Conservation (phyloP, 2,329 filamentous ascomycete species). For the Colletotrichum sp. region DNA sequence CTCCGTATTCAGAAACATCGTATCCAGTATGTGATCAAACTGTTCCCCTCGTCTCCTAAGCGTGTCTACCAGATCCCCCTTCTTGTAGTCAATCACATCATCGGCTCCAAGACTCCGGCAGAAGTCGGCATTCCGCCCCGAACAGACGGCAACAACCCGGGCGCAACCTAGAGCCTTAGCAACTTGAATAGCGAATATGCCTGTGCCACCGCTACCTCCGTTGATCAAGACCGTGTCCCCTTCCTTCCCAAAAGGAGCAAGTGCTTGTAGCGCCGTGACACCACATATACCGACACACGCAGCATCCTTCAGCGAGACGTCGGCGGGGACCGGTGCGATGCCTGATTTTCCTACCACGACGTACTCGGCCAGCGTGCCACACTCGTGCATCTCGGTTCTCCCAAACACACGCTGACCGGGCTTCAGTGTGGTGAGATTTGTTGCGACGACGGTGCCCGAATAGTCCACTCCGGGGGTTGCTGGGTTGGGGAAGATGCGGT, state of each 20-base stretch:
- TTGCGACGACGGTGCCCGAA: slow-evolving; percentile 48
- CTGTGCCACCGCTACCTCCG: slow-evolving; percentile 38
- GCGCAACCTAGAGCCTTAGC: slow-evolving; percentile 33
- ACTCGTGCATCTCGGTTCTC: slow-evolving; percentile 27
- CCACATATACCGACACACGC: slow-evolving; percentile 26
- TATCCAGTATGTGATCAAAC: slow-evolving; percentile 30
- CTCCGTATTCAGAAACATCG: slow-evolving; percentile 39
- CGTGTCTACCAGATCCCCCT: slow-evolving; percentile 9
- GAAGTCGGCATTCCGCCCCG: slow-evolving; percentile 34
- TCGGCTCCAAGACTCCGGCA: slow-evolving; percentile 38
- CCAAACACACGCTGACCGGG: slow-evolving; percentile 50
- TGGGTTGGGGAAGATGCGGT: slow-evolving; percentile 38
- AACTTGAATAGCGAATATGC: slow-evolving; percentile 40
- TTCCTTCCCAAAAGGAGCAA: slow-evolving; percentile 33
- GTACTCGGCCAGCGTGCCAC: slow-evolving; percentile 50
- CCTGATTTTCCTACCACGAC: slow-evolving; percentile 34
- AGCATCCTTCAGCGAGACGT: slow-evolving; percentile 25
- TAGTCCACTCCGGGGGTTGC: slow-evolving; percentile 55
- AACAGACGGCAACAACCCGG: slow-evolving; percentile 37
- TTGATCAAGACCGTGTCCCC: slow-evolving; percentile 55
- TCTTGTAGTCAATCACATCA: slow-evolving; percentile 39
- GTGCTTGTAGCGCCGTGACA: slow-evolving; percentile 24
- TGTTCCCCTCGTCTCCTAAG: slow-evolving; percentile 16
- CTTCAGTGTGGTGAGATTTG: slow-evolving; percentile 28
- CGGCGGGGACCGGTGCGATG: slow-evolving; percentile 43